These are phyloP conservation scores for Pseudotulostoma volvatum DNA, from an alignment of 495 filamentous ascomycete species.

Conservation along the genomic window DNA sequence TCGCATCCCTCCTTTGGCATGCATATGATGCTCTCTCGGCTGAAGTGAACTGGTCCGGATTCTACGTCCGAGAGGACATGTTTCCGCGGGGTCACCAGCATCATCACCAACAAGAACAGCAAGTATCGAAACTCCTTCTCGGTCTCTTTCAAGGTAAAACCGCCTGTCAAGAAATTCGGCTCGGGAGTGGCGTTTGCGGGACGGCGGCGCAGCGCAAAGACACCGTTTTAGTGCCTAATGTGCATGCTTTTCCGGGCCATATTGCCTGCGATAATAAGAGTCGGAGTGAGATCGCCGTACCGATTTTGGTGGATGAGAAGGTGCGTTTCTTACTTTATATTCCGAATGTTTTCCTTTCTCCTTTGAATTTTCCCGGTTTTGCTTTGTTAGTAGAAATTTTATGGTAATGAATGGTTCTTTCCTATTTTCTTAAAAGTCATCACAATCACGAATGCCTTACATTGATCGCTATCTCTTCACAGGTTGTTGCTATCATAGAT, in stretches of 20 bases:
- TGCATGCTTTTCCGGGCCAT: slow-evolving; percentile 66
- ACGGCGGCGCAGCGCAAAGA: slow-evolving; percentile 45
- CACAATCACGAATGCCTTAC: slow-evolving; percentile 1
- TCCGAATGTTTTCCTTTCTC: no score
- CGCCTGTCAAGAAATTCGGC: slow-evolving; percentile 71
- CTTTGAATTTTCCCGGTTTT: no score
- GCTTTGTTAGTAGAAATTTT: no score
- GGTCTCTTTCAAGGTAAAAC: slow-evolving; percentile 82
- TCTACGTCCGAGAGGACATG: slow-evolving; percentile 62
- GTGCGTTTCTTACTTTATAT: slow-evolving; percentile 21
- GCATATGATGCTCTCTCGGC: slow-evolving; percentile 59
- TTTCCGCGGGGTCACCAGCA: slow-evolving; percentile 22
- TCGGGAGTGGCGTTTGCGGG: slow-evolving; percentile 73
- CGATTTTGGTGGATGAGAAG: slow-evolving; percentile 35
- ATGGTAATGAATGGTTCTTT: no score
- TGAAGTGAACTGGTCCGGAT: slow-evolving; percentile 78
- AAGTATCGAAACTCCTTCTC: slow-evolving; percentile 43
- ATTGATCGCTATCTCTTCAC: slow-evolving; percentile 7
- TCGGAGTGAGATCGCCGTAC: slow-evolving; percentile 83
- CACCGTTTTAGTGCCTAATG: slow-evolving; percentile 62
- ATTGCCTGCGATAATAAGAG: slow-evolving; percentile 79
- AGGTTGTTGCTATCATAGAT: slow-evolving; percentile 81
- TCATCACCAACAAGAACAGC: slow-evolving; percentile 11
- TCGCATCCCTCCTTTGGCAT: slow-evolving; percentile 76
- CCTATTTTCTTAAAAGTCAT: no score